phyloP scores from a whole-genome alignment of 1,284 basidiomycete genomes.

The Leccinum fallax region DNA sequence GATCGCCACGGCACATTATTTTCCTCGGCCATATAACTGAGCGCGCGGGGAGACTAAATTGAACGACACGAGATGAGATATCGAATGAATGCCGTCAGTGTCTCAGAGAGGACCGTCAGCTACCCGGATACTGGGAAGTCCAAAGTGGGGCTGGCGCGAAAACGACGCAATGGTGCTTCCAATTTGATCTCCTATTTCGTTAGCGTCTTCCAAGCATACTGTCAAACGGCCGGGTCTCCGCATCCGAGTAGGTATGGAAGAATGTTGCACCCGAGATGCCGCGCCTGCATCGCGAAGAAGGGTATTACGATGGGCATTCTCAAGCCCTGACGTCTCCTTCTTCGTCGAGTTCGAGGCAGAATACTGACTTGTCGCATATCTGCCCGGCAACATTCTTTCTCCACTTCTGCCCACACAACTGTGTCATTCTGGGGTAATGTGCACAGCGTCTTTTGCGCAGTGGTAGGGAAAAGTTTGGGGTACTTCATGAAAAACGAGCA shows the following conservation, averaged over 20 bases:
- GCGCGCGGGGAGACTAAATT: no score
- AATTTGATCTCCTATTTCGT: background rate
- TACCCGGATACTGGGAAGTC: background rate
- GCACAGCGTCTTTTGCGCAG: slow-evolving; percentile 12
- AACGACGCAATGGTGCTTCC: background rate
- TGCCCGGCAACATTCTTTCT: slow-evolving; percentile 18
- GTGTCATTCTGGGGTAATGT: slow-evolving; percentile 27
- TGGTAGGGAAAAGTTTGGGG: background rate
- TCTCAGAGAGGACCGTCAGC: background rate
- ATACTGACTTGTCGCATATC: slow-evolving; percentile 11
- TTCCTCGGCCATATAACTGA: no score
- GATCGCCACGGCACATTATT: no score
- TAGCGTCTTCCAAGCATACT: background rate
- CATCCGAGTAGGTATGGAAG: background rate
- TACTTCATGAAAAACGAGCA: slow-evolving; percentile 17
- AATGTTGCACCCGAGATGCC: slow-evolving; percentile 2
- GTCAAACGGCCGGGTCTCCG: background rate
- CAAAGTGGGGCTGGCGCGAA: background rate
- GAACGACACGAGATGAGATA: background rate
- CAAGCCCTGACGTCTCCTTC: background rate
- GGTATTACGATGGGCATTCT: slow-evolving; percentile 5
- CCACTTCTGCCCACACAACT: slow-evolving; percentile 25
- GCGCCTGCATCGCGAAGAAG: slow-evolving; percentile 15
- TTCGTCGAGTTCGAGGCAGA: slow-evolving; percentile 4
- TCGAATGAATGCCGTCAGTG: background rate